Evolutionary conservation across 495 filamentous ascomycete genomes (phyloP).

Genomic region (Echria macrotheca): DNA sequence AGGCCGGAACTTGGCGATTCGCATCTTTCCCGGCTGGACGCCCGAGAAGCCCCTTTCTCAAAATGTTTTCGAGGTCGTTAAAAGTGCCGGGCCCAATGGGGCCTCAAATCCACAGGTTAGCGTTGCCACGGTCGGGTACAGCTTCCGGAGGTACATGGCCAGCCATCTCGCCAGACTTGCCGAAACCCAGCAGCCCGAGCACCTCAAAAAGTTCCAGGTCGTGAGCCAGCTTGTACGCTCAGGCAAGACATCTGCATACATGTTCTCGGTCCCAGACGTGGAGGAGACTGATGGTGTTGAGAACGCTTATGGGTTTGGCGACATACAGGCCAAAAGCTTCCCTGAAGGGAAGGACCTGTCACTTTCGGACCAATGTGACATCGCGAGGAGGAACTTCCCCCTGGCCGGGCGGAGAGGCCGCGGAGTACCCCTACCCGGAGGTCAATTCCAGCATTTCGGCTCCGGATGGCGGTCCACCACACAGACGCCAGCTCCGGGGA

Average conservation of each 20-base stretch:
- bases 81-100: constrained; percentile 34
- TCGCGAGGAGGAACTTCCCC: constrained; percentile 15
- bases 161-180: constrained; percentile 36
- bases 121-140: constrained; percentile 36
- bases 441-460: no score
- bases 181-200: constrained; percentile 37
- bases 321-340: constrained; percentile 18
- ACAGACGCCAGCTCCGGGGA: no score
- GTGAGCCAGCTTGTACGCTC: constrained; percentile 34
- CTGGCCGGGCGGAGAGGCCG: constrained; percentile 25
- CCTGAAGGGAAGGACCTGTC: constrained; percentile 10
- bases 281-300: not conserved
- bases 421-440: not conserved
- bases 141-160: constrained; percentile 40
- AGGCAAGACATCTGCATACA: constrained; percentile 42
- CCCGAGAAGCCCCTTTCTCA: constrained; percentile 41
- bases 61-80: constrained; percentile 39
- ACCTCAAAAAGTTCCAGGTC: constrained; percentile 40
- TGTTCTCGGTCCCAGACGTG: constrained; percentile 29
- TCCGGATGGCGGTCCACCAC: no score
- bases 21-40: constrained; percentile 34
- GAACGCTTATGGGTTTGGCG: constrained; percentile 25
- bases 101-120: constrained; percentile 40
- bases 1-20: constrained; percentile 17
- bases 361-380: constrained; percentile 17